Evolutionary conservation across 352 stramenopile species (phyloP), one percentile per base, ranked within the genome.

Genomic region (Phytophthora macrochlamydospora): DNA sequence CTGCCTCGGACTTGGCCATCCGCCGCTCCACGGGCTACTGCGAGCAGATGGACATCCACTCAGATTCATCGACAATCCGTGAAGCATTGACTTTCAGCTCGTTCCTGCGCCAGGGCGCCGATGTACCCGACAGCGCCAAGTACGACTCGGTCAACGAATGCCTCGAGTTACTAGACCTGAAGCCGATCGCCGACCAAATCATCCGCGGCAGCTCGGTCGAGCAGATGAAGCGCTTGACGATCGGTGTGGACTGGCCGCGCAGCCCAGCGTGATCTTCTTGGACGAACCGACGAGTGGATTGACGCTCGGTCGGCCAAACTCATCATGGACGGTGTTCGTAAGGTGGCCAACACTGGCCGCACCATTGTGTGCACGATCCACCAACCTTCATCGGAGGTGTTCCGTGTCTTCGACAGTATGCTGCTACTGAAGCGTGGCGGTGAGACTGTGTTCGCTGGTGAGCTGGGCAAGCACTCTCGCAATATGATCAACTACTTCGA

Each of bases 311-410:
- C 70, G 7, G 89, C 89, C 6, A 77, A 91, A 31, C 69, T 87
- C 49, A 51, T 95, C 11, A 85, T 94, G 46, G 66, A 85, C 14
- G 73, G 90, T 0, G 67, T 95, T 12, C 83, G 87, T 40, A 85
- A 89, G 35, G 75, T 94, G 38, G 83, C 87, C 0, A 42, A 45
- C 35, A 70, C 71, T n/a, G 84, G 86, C 11, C 51, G 72, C 7
- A 89, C 77, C n/a, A 76, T 97, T 14, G 60, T 96, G 0, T 94
- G 90, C 46, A 96, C 87, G 12, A 97, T 97, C 67, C 90, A 97
- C 62, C 90, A 97, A 69, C 90, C 90, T 87, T 78, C 61, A 78
- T 77, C 48, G 75, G 78, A 29, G 68, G 83, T n/a, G 49, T 87
- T 49, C 43, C 43, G 18, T 5, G 43, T 49, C 7, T 49, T 49